Evolutionary conservation across 768 basidiomycete genomes (phyloP), one percentile per base, ranked within the genome.

Genomic region (Macrolepiota fuliginosa): DNA sequence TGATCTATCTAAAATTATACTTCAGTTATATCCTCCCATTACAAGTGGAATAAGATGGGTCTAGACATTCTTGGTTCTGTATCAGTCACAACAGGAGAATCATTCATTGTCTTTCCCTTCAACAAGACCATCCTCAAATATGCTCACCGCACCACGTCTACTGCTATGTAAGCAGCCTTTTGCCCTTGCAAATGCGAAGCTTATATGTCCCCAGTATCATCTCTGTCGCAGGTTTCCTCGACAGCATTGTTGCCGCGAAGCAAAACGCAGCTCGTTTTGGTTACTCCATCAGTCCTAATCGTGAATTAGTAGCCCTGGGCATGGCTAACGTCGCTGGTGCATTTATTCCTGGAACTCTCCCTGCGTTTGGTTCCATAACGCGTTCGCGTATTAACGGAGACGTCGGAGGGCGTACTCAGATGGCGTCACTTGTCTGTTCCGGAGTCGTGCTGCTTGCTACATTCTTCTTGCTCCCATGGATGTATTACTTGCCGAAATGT

Each of bases 171-270:
- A 63, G 27, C 52, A 35, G n/a, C 13, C 53, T 17, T 36, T 46
- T 19, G 32, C 15, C 49, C 17, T 40, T 45, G n/a, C n/a, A 10
- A 46, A 45, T 54, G 29, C 59, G n/a, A 29, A 42, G 12, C 25
- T 55, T 19, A 50, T 49, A 50, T 35, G 19, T 65, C 42, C 7
- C 17, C 42, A 92, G 90, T 35, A 71, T 94, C 56, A 89, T 92
- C 54, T 84, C 91, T 0, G 81, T 96, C 45, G 83, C 94, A 22
- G 97, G 97, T 1, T 97, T 96, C 72, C 77, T 99, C 63, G 96
- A 99, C 71, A 93, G 91, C 63, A 94, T 97, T 63, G 94, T 95
- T 2, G 92, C 95, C 0, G 96, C 96, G 2, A 97, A 98, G 69
- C 95, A 98, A 71, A 96, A 91, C 62, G 86, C 87, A 0, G 83